A percentile compares a stretch with the other conserved stretches of the same genome.
Conservation (phyloP, 2,329 filamentous ascomycete species). For the Diplodia seriata region DNA sequence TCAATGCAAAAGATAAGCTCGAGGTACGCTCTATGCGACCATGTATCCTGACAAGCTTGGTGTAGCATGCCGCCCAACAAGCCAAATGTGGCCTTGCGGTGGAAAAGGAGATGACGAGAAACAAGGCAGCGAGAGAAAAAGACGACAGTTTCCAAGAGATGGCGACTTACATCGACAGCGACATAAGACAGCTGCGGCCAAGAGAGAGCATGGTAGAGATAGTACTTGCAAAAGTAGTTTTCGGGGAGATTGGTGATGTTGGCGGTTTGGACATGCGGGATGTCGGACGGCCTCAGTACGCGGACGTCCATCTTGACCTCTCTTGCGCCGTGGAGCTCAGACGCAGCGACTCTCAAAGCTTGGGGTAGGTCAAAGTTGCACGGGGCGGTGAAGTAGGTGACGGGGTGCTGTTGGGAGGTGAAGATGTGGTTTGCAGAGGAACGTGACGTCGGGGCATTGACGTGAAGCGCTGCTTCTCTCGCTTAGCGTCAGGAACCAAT, state of each 20-base stretch:
- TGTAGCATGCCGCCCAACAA: background rate
- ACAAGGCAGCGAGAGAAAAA: background rate
- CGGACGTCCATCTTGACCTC: constrained; percentile 79
- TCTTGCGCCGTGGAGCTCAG: background rate
- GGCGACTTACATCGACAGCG: constrained; percentile 73
- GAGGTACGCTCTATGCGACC: background rate
- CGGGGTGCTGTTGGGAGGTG: constrained; percentile 3
- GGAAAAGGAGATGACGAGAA: constrained; percentile 23
- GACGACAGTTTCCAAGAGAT: background rate
- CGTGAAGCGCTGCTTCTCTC: constrained; percentile 13
- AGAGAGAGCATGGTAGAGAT: constrained; percentile 96
- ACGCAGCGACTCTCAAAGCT: background rate
- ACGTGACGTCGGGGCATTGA: constrained; percentile 17
- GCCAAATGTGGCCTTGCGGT: background rate
- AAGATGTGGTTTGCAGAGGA: constrained; percentile 11
- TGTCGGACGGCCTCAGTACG: constrained; percentile 79
- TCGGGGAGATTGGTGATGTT: constrained; percentile 99
- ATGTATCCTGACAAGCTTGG: background rate
- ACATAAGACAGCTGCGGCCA: constrained; percentile 98
- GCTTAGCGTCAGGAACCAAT: constrained; percentile 21
- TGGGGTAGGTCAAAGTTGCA: background rate
- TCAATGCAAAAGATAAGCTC: background rate
- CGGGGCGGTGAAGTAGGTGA: constrained; percentile 10
- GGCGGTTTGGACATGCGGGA: constrained; percentile 93
- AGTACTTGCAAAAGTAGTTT: constrained; percentile 99